Evolutionary conservation across 108 stramenopile genomes (phyloP).

Genomic region (Craspedostauros australis): DNA sequence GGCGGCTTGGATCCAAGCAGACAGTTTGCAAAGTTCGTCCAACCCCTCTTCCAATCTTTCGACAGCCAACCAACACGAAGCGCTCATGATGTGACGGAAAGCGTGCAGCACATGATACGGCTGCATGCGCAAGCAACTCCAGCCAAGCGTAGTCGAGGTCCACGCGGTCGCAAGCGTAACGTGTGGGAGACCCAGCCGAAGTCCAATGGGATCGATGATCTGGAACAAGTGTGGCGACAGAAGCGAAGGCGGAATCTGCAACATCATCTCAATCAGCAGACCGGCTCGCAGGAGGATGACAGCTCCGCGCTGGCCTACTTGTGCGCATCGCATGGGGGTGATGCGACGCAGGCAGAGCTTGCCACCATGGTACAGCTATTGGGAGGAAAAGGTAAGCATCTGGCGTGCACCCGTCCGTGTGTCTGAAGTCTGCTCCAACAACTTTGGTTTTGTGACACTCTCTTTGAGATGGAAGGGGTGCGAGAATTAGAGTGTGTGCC

Average conservation of each 20-base stretch:
- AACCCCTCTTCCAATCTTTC: conserved; percentile 6
- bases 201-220: no score
- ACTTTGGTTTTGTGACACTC: no score
- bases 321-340: conserved; percentile 14
- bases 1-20: no score
- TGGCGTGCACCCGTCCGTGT: no score
- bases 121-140: conserved; percentile 10
- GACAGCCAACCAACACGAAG: not conserved
- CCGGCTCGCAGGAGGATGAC: not conserved
- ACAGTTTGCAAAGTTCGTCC: conserved; percentile 5
- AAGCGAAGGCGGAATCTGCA: conserved; percentile 7
- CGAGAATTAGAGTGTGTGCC: no score
- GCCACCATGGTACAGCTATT: not conserved
- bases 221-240: conserved; percentile 3
- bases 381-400: no score
- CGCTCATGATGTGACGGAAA: conserved; percentile 6
- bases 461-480: no score
- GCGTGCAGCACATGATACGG: conserved; percentile 11
- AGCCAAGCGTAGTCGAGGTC: conserved; percentile 7
- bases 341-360: not conserved
- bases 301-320: conserved; percentile 4
- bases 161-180: conserved; percentile 8
- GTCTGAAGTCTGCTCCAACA: no score
- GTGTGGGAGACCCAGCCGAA: no score
- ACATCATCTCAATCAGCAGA: not conserved